These are phyloP conservation scores for Buddleja alternifolia DNA, from an alignment of 257 asterid genomes.

Conservation along the genomic window DNA sequence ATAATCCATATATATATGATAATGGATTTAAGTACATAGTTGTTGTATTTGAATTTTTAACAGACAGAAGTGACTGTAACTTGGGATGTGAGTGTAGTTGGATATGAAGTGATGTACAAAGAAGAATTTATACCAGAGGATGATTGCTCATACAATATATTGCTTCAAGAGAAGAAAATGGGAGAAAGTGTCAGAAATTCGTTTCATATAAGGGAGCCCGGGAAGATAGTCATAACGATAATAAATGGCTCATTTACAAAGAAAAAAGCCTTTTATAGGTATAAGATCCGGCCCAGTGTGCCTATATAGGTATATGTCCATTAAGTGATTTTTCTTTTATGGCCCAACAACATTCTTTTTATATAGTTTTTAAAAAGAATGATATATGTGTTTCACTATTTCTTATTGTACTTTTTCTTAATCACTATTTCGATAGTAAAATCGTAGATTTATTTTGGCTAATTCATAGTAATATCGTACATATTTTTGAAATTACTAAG, in stretches of 20 bases:
- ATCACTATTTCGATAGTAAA: too few relatives aligned
- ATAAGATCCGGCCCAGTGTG: slow-evolving; percentile 55
- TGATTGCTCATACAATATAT: slow-evolving; percentile 78
- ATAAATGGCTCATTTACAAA: slow-evolving; percentile 57
- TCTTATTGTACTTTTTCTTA: too few relatives aligned
- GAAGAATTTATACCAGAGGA: slow-evolving; percentile 87
- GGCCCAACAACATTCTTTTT: background rate
- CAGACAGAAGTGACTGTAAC: slow-evolving; percentile 66
- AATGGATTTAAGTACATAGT: too few relatives aligned
- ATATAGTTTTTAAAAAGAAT: too few relatives aligned
- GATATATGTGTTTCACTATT: too few relatives aligned
- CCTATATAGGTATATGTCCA: slow-evolving; percentile 56
- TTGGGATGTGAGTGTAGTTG: slow-evolving; percentile 78
- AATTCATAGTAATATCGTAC: too few relatives aligned
- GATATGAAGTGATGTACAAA: slow-evolving; percentile 63
- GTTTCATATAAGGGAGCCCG: slow-evolving; percentile 81
- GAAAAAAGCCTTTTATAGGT: slow-evolving; percentile 77
- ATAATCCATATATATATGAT: too few relatives aligned
- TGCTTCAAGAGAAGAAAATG: slow-evolving; percentile 75
- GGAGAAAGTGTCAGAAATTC: slow-evolving; percentile 52
- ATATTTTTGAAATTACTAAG: too few relatives aligned
- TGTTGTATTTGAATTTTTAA: too few relatives aligned
- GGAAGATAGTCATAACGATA: slow-evolving; percentile 64
- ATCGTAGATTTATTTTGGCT: too few relatives aligned
- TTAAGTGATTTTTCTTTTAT: slow-evolving; percentile 23